Conservation (phyloP, 202 grass and related monocot genomes). For the Saccharum hybrid region DNA sequence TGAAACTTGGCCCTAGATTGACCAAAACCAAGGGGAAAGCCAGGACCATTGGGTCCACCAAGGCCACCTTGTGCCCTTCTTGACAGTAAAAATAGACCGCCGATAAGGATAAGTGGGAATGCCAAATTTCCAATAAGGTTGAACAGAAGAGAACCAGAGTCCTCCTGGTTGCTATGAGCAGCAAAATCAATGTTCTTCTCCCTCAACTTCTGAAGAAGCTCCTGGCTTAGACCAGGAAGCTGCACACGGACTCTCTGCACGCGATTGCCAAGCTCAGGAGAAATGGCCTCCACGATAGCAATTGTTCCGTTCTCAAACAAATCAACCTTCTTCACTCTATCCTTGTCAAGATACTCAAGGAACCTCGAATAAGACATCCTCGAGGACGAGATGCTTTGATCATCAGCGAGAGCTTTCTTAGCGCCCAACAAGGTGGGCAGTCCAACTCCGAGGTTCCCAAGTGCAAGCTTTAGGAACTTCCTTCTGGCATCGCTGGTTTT, state of each 20-base stretch:
- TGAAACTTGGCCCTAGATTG: slow-evolving; percentile 96
- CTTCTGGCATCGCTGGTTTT: slow-evolving; percentile 67
- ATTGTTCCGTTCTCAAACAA: slow-evolving; percentile 96
- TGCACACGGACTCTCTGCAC: slow-evolving; percentile 96
- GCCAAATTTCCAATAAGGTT: slow-evolving; percentile 97
- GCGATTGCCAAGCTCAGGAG: slow-evolving; percentile 91
- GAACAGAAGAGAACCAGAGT: slow-evolving; percentile 86
- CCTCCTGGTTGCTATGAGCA: slow-evolving; percentile 85
- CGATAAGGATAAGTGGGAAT: slow-evolving; percentile 96
- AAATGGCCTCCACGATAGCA: slow-evolving; percentile 92
- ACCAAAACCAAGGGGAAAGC: slow-evolving; percentile 88
- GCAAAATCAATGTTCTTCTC: slow-evolving; percentile 98
- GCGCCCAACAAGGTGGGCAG: slow-evolving; percentile 65
- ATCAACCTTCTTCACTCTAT: slow-evolving; percentile 92
- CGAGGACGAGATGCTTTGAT: slow-evolving; percentile 87
- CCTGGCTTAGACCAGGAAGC: slow-evolving; percentile 88
- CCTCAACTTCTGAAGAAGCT: slow-evolving; percentile 96
- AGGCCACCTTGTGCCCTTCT: slow-evolving; percentile 86
- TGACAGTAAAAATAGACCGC: slow-evolving; percentile 88
- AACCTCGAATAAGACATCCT: slow-evolving; percentile 99
- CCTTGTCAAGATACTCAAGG: slow-evolving; percentile 97
- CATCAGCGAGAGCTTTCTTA: slow-evolving; percentile 78
- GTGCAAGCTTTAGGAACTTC: slow-evolving; percentile 82
- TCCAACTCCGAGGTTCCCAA: slow-evolving; percentile 73
- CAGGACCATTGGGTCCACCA: slow-evolving; percentile 90